Evolutionary conservation across 768 basidiomycete species (phyloP).

Genomic region (Cystobasidium tubakii): DNA sequence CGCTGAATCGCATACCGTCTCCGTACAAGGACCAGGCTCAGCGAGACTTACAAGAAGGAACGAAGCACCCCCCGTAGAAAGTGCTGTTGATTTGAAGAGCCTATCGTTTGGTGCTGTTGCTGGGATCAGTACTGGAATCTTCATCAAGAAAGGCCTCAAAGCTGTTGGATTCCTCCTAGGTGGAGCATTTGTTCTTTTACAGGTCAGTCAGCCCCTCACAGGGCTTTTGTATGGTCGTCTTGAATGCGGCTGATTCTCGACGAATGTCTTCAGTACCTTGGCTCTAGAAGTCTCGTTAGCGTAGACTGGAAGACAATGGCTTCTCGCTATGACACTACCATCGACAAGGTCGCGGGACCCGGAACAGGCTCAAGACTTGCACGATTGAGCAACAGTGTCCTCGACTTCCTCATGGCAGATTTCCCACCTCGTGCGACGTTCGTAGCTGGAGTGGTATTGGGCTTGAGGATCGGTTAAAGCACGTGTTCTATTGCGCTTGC

Average conservation of each 20-base stretch:
- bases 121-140: constrained; percentile 83
- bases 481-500: neutral
- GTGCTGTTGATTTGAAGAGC: constrained; percentile 63
- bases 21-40: constrained; percentile 32
- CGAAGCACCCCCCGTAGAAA: constrained; percentile 21
- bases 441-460: constrained; percentile 71
- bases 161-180: constrained; percentile 75
- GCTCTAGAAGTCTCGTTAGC: constrained; percentile 12
- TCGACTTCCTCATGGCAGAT: constrained; percentile 78
- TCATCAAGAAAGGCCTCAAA: constrained; percentile 87
- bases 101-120: constrained; percentile 83
- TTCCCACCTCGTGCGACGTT: constrained; percentile 88
- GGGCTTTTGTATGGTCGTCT: too few species aligned
- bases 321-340: constrained; percentile 16
- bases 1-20: constrained; percentile 15
- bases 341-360: constrained; percentile 25
- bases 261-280: constrained; percentile 39
- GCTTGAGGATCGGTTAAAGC: constrained; percentile 68
- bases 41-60: neutral
- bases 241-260: too few species aligned
- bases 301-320: constrained; percentile 37
- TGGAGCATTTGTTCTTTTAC: constrained; percentile 80
- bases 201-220: constrained; percentile 65
- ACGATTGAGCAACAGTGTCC: constrained; percentile 56
- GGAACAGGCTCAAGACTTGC: constrained; percentile 50